These are phyloP conservation scores for Pleurotus platypus DNA, from an alignment of 768 basidiomycete species.

Conservation along the genomic window DNA sequence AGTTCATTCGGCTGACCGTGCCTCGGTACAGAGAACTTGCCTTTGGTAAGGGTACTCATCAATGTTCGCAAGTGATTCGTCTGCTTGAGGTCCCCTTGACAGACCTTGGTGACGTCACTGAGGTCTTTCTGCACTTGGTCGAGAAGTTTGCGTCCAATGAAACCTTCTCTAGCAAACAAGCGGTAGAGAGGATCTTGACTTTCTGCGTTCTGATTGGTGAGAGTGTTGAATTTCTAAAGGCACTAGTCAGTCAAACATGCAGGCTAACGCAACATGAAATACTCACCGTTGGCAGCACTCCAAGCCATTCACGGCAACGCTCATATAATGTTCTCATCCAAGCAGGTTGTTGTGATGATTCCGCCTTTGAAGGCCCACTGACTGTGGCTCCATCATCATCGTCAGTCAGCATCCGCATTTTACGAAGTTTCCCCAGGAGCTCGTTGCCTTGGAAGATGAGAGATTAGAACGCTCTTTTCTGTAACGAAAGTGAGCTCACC, in stretches of 20 bases:
- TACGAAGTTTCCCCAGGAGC: constrained; percentile 81
- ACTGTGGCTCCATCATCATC: constrained; percentile 67
- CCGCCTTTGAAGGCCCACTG: constrained; percentile 57
- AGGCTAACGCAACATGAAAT: constrained; percentile 8
- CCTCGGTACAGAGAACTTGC: constrained; percentile 31
- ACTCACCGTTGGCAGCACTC: constrained; percentile 69
- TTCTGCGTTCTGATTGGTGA: constrained; percentile 64
- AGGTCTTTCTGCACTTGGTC: constrained; percentile 79
- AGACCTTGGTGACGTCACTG: constrained; percentile 76
- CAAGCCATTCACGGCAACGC: constrained; percentile 83
- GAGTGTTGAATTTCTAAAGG: constrained; percentile 56
- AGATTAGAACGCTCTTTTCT: not conserved
- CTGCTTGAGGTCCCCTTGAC: constrained; percentile 85
- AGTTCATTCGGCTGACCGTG: constrained; percentile 11
- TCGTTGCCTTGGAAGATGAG: constrained; percentile 56
- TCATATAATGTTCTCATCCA: constrained; percentile 91
- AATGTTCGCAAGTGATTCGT: constrained; percentile 93
- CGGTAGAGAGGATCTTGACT: constrained; percentile 84
- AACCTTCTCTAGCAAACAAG: constrained; percentile 85
- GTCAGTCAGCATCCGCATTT: constrained; percentile 87
- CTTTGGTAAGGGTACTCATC: constrained; percentile 88
- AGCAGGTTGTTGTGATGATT: constrained; percentile 75
- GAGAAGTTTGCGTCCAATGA: constrained; percentile 77
- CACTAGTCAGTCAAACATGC: not conserved
- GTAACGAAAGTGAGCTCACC: constrained; percentile 42